These are phyloP conservation scores for Lonicera japonica DNA, from an alignment of 129 eudicot species.

Conservation along the genomic window DNA sequence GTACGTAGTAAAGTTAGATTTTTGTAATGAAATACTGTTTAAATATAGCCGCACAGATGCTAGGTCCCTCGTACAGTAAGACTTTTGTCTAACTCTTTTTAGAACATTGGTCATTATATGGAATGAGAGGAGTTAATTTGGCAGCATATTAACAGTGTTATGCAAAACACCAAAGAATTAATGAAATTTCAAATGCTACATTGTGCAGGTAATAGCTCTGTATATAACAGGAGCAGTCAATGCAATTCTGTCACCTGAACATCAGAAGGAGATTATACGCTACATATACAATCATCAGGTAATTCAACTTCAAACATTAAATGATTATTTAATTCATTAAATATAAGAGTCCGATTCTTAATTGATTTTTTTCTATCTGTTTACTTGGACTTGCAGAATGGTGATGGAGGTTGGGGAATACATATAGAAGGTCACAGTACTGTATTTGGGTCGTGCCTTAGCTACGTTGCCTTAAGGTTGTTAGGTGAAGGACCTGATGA, in stretches of 20 bases:
- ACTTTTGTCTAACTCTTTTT: too few relatives aligned
- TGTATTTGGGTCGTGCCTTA: conserved; percentile 22
- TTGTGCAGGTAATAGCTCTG: background rate
- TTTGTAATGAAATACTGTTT: too few relatives aligned
- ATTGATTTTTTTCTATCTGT: background rate
- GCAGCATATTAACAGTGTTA: too few relatives aligned
- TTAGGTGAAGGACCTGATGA: conserved; percentile 32
- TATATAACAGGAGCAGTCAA: conserved; percentile 28
- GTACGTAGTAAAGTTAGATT: too few relatives aligned
- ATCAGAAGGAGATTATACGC: conserved; percentile 56
- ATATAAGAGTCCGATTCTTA: background rate
- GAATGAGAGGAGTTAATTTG: too few relatives aligned
- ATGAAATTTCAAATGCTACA: too few relatives aligned
- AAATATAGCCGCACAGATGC: too few relatives aligned
- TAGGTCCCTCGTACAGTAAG: too few relatives aligned
- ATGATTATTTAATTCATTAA: background rate
- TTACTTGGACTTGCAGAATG: conserved; percentile 14
- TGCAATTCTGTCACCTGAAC: conserved; percentile 31
- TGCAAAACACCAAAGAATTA: too few relatives aligned
- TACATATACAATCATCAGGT: background rate
- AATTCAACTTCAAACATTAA: background rate
- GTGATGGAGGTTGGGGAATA: conserved; percentile 37
- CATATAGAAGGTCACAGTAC: conserved; percentile 35
- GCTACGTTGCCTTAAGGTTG: conserved; percentile 26
- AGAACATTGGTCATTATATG: too few relatives aligned